phyloP scores from a whole-genome alignment of 2,329 filamentous ascomycete genomes.

The Phialemoniopsis sp. region DNA sequence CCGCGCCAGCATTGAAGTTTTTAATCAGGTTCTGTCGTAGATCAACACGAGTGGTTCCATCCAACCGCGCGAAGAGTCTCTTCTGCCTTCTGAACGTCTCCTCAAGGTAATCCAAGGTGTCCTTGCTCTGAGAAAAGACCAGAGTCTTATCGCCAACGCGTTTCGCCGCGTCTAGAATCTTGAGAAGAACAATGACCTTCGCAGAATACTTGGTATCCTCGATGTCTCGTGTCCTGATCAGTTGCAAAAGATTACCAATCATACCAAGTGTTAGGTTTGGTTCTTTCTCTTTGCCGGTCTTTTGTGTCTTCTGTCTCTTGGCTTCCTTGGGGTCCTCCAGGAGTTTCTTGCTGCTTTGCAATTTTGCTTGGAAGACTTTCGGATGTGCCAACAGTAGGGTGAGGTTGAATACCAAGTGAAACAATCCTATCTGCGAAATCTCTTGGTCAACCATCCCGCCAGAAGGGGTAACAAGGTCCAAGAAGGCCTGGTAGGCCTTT shows the following conservation, averaged over 20 bases:
- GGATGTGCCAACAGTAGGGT: conserved; percentile 50
- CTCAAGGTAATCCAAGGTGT: conserved; percentile 66
- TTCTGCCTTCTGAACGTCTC: conserved; percentile 44
- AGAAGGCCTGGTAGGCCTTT: conserved; percentile 52
- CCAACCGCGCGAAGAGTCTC: conserved; percentile 55
- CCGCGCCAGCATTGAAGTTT: conserved; percentile 57
- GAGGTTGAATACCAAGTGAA: conserved; percentile 37
- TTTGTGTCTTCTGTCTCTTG: not conserved
- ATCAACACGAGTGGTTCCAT: conserved; percentile 56
- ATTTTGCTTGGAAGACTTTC: conserved; percentile 34
- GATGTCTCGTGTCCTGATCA: conserved; percentile 32
- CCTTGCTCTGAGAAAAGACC: conserved; percentile 72
- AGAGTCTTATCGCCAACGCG: conserved; percentile 67
- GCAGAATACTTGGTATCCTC: conserved; percentile 53
- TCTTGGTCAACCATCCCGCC: no score
- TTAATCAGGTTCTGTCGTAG: conserved; percentile 62
- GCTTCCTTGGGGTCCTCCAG: conserved; percentile 10
- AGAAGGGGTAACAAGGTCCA: conserved; percentile 16
- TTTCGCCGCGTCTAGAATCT: conserved; percentile 65
- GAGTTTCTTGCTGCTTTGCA: conserved; percentile 4
- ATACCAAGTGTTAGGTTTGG: conserved; percentile 19
- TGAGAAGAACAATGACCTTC: conserved; percentile 63
- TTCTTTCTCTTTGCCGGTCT: not conserved
- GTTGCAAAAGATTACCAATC: conserved; percentile 22
- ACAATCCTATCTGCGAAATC: conserved; percentile 9